Conservation (phyloP, 2,329 filamentous ascomycete species). For the Coleophoma cylindrospora region DNA sequence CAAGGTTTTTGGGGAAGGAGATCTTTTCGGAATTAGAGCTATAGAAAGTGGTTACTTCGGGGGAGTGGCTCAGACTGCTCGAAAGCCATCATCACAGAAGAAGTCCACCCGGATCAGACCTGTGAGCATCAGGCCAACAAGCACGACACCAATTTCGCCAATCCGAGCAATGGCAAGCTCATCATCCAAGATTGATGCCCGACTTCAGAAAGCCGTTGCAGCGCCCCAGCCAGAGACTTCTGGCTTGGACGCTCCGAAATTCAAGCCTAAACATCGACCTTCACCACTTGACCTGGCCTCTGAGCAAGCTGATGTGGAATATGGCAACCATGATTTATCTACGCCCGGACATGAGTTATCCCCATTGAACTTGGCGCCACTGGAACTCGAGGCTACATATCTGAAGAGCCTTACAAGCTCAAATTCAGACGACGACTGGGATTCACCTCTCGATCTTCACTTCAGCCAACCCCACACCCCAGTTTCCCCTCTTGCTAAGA, state of each 20-base stretch:
- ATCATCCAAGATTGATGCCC: neutral
- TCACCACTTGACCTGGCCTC: constrained; percentile 13
- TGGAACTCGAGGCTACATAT: neutral
- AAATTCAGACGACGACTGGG: constrained; percentile 5
- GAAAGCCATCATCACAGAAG: constrained; percentile 15
- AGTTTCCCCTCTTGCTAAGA: neutral
- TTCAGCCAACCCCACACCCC: constrained; percentile 14
- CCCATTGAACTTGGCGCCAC: neutral
- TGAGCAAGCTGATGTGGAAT: neutral
- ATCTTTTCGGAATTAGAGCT: constrained; percentile 19
- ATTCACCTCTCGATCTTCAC: constrained; percentile 18
- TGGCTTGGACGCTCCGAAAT: constrained; percentile 1
- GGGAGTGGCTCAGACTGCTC: constrained; percentile 18
- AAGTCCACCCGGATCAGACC: constrained; percentile 1
- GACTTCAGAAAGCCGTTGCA: too few species aligned
- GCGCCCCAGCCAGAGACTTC: neutral
- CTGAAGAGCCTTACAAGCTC: neutral
- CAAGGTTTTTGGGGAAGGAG: constrained; percentile 12
- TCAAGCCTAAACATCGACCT: constrained; percentile 5
- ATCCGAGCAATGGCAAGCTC: constrained; percentile 10
- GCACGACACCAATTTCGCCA: constrained; percentile 5
- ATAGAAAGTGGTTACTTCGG: constrained; percentile 20
- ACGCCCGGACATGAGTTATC: neutral
- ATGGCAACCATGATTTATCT: neutral
- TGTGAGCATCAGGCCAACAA: too few species aligned